Evolutionary conservation across 441 rosid species (phyloP).

Genomic region (Pelargonium cotyledonis): DNA sequence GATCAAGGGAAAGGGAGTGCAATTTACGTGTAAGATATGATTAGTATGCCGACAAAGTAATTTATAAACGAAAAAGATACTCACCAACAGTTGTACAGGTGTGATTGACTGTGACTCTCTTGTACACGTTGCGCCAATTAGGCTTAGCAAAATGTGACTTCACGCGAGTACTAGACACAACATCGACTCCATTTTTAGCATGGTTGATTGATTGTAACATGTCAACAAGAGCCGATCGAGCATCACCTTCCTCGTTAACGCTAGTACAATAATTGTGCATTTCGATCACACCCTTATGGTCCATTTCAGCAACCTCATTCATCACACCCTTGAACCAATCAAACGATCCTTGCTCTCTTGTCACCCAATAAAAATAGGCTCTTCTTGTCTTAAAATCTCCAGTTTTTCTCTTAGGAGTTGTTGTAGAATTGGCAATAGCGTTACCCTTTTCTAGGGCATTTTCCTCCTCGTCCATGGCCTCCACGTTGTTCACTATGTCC

Average conservation of each 20-base stretch:
- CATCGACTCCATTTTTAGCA: conserved; percentile 85
- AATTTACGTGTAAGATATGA: too few species aligned
- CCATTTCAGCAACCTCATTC: conserved; percentile 83
- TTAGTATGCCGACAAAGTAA: too few species aligned
- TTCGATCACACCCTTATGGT: conserved; percentile 61
- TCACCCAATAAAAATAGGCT: conserved; percentile 92
- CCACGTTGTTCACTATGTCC: conserved; percentile 82
- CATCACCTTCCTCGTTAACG: conserved; percentile 90
- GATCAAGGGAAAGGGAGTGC: too few species aligned
- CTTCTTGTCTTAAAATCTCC: conserved; percentile 57
- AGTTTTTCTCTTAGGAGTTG: conserved; percentile 28
- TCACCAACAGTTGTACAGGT: not conserved
- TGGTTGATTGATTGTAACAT: conserved; percentile 84
- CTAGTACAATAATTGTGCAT: conserved; percentile 89
- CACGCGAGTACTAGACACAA: conserved; percentile 79
- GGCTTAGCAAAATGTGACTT: conserved; percentile 89
- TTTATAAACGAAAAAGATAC: not conserved
- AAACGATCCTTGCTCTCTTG: conserved; percentile 88
- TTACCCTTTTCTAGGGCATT: conserved; percentile 31
- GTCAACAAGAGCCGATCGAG: conserved; percentile 73
- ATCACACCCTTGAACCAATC: conserved; percentile 94
- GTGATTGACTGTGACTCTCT: not conserved
- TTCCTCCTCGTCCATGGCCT: conserved; percentile 34
- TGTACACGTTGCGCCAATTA: conserved; percentile 38
- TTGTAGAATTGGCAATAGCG: conserved; percentile 13